A percentile compares a stretch with the other conserved stretches of the same genome.
Evolutionary conservation across 1,139 yeast genomes (phyloP).

Genomic region (Yamadazyma siamensis): DNA sequence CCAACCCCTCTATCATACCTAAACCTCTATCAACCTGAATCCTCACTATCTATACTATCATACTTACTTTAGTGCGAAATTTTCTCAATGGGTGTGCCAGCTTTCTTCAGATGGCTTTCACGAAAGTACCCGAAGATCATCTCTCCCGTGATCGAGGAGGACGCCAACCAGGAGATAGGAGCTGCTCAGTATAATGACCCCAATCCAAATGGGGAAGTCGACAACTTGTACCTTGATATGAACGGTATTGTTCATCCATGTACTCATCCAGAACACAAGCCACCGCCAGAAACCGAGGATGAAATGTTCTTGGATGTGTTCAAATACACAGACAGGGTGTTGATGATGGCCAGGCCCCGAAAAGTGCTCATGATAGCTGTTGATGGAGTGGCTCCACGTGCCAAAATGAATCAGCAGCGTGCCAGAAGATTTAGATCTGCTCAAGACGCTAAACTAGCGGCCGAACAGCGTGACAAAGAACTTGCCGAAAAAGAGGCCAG

Average conservation of each 20-base stretch:
- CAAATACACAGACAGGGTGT: conserved; percentile 82
- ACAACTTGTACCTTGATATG: conserved; percentile 90
- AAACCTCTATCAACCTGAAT: too few species aligned
- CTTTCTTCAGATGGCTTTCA: conserved; percentile 95
- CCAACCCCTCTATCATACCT: too few species aligned
- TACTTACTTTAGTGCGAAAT: too few species aligned
- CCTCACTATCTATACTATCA: too few species aligned
- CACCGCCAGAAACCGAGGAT: conserved; percentile 87
- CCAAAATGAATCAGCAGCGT: conserved; percentile 98
- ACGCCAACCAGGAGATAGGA: conserved; percentile 42
- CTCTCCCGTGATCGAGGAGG: conserved; percentile 83
- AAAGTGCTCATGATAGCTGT: conserved; percentile 91
- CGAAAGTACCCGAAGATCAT: conserved; percentile 91
- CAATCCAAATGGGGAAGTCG: conserved; percentile 94
- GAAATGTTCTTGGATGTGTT: conserved; percentile 92
- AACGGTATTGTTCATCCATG: conserved; percentile 98
- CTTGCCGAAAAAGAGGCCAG: conserved; percentile 49
- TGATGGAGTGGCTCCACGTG: conserved; percentile 99
- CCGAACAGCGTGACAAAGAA: conserved; percentile 55
- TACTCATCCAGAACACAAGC: conserved; percentile 95
- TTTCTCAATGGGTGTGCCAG: conserved; percentile 77
- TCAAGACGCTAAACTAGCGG: conserved; percentile 72
- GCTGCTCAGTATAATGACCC: conserved; percentile 71
- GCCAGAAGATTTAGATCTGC: conserved; percentile 95
- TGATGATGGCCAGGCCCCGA: conserved; percentile 92